Base-by-base conservation (phyloP, 139 green algal genomes). In the Closterium sp. region DNA sequence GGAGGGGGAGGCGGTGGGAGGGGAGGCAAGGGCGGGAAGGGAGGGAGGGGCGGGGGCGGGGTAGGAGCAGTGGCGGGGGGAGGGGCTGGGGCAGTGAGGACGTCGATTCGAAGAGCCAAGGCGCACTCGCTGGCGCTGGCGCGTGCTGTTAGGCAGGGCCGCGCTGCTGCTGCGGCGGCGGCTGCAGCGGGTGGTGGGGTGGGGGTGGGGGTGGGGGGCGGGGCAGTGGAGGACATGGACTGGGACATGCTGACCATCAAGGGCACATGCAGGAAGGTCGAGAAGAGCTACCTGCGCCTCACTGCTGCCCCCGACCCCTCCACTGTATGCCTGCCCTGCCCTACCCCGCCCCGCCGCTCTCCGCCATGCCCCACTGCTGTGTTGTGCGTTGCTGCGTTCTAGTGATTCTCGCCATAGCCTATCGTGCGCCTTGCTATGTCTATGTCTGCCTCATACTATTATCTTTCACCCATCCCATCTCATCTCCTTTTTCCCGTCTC, bases 251-350 rank as follows among this genome's bases (percentile, higher is more conserved):
- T 91, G 11, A 94, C 91, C 10, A 34, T 95, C 21, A 90, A 91
- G 79, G 93, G 93, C 28, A 94, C 93, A 19, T 93, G 93, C 50
- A 38, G 92, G 86, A 87, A 89, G 29, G 85, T 97, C 11, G 95
- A 97, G 70, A 97, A 97, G 84, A 86, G 91, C 29, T 97, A 96
- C 89, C 86, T 97, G 45, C 94, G 95, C 17, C 92, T 97, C 22
- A 97, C 95, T 4, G 90, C 94, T 10, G 92, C 95, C 45, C 95
- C 95, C 29, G 93, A 94, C 70, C 88, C 92, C 21, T 29, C 34
- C 32, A 93, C 34, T 2, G 94, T 97, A 84, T 92, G 70, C 88
- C 32, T 17, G 24, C 38, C 38, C 38, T 17, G 38, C 38, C 7
- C 38, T 9, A 6, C 34, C 17, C 50, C 21, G 87, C 28, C 87